These are phyloP conservation scores for Vicia sativa DNA, from an alignment of 306 rosid genomes.

Conservation along the genomic window DNA sequence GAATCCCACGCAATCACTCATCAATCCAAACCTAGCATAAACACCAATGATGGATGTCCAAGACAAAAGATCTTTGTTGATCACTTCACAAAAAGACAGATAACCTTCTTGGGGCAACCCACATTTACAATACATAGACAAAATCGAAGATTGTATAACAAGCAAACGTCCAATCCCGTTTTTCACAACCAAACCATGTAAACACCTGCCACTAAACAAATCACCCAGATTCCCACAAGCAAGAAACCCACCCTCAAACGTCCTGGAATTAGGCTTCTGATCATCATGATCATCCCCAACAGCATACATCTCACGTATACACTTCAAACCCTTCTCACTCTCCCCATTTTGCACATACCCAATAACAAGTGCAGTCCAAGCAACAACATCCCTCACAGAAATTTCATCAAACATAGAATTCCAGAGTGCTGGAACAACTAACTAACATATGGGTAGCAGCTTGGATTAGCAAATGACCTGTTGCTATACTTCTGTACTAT, in stretches of 20 bases:
- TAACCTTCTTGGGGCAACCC: slow-evolving; percentile 61
- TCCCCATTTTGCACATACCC: slow-evolving; percentile 74
- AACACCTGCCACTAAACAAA: slow-evolving; percentile 62
- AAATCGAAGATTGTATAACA: slow-evolving; percentile 55
- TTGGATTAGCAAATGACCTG: slow-evolving; percentile 6
- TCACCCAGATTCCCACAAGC: slow-evolving; percentile 71
- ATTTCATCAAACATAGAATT: slow-evolving; percentile 82
- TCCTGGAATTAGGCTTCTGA: slow-evolving; percentile 63
- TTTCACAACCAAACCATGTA: slow-evolving; percentile 64
- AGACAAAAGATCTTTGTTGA: slow-evolving; percentile 60
- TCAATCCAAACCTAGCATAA: slow-evolving; percentile 66
- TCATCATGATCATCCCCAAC: slow-evolving; percentile 53
- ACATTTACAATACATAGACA: slow-evolving; percentile 73
- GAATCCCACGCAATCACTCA: slow-evolving; percentile 53
- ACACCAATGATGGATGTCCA: slow-evolving; percentile 69
- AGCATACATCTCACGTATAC: slow-evolving; percentile 71
- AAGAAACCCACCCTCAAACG: slow-evolving; percentile 74
- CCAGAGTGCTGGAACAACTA: too few relatives aligned
- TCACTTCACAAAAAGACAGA: slow-evolving; percentile 52
- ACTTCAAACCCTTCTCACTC: slow-evolving; percentile 64
- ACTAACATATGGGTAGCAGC: neutral
- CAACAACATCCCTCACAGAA: slow-evolving; percentile 64
- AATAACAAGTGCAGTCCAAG: slow-evolving; percentile 75
- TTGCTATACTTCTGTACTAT: neutral
- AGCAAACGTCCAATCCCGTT: slow-evolving; percentile 56